These are phyloP conservation scores for Erigeron canadensis DNA, from an alignment of 129 eudicot species.

Conservation along the genomic window DNA sequence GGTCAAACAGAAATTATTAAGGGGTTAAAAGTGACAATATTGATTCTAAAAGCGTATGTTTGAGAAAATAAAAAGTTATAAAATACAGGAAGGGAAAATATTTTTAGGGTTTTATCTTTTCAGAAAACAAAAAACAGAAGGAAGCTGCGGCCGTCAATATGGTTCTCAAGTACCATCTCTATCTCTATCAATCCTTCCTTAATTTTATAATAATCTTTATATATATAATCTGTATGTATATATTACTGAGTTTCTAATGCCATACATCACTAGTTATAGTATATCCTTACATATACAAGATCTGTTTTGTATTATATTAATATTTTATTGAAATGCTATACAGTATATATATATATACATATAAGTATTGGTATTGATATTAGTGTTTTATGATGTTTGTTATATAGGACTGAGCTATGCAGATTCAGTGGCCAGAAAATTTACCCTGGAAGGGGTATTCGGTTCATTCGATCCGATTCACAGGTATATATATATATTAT, in stretches of 20 bases:
- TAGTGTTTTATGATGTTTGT: not conserved
- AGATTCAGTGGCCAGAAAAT: not conserved
- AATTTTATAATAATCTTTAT: not conserved
- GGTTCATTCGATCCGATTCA: not conserved
- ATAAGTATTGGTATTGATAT: too few relatives aligned
- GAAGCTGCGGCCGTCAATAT: slow-evolving; percentile 33
- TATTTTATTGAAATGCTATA: not conserved
- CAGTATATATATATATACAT: too few relatives aligned
- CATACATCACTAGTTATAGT: not conserved
- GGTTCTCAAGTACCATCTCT: slow-evolving; percentile 29
- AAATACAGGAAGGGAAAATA: not conserved
- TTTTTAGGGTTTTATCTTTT: slow-evolving; percentile 24
- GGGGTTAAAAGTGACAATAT: not conserved
- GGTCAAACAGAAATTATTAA: not conserved
- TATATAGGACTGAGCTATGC: not conserved
- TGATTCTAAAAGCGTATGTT: slow-evolving; percentile 1
- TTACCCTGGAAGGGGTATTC: not conserved
- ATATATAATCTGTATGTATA: too few relatives aligned
- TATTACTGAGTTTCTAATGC: not conserved
- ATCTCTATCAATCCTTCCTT: slow-evolving; percentile 18
- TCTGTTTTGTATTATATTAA: not conserved
- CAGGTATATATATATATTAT: not conserved
- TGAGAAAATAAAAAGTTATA: not conserved
- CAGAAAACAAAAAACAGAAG: not conserved
- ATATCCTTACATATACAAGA: not conserved